phyloP scores from a whole-genome alignment of 768 basidiomycete species.

The Rhodotorula diobovata region DNA sequence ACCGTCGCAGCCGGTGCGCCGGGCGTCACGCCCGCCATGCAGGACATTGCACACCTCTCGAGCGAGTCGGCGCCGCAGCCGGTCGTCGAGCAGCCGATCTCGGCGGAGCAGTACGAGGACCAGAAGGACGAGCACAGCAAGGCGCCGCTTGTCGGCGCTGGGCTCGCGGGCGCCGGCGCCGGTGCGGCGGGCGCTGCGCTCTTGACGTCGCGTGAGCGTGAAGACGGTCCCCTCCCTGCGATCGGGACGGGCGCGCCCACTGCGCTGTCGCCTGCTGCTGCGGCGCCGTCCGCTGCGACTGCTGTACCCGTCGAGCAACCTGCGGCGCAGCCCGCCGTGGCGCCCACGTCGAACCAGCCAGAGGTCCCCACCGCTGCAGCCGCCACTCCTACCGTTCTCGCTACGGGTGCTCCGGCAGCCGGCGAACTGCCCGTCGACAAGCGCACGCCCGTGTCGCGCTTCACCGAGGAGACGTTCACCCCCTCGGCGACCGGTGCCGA shows the following conservation, averaged over 20 bases:
- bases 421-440: neutral
- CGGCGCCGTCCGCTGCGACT: neutral
- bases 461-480: constrained; percentile 2
- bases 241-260: neutral
- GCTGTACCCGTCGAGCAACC: too few relatives aligned
- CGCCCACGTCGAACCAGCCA: neutral
- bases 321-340: neutral
- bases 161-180: neutral
- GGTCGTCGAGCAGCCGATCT: neutral
- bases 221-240: too few relatives aligned
- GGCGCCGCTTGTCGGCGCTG: neutral
- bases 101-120: neutral
- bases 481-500: neutral
- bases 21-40: constrained; percentile 7
- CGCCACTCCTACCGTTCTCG: neutral
- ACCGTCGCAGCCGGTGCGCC: neutral
- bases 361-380: neutral
- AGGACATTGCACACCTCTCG: constrained; percentile 30
- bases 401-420: neutral
- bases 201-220: neutral
- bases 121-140: neutral
- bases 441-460: constrained; percentile 20
- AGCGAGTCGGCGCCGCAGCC: constrained; percentile 2
- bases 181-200: neutral
- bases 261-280: neutral